phyloP scores from a whole-genome alignment of 2,329 filamentous ascomycete genomes.

The Aspergillus calidoustus region DNA sequence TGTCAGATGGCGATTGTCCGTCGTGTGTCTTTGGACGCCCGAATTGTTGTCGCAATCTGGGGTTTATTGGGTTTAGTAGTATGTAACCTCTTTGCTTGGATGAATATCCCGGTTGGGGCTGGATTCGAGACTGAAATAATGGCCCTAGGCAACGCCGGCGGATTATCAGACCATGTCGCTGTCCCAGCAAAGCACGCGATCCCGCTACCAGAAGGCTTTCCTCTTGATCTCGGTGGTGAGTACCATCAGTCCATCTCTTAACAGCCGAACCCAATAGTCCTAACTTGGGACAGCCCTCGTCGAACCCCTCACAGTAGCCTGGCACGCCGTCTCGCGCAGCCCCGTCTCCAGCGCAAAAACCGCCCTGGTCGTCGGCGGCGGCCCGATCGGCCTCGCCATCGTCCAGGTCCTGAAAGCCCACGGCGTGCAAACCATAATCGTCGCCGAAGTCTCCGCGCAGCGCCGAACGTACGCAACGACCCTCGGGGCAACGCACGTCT shows the following conservation, averaged over 20 bases:
- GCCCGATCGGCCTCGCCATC: conserved; percentile 65
- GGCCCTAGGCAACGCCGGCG: conserved; percentile 30
- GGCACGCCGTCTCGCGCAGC: conserved; percentile 62
- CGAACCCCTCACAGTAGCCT: conserved; percentile 66
- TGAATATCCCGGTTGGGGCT: no score
- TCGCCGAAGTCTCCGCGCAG: conserved; percentile 59
- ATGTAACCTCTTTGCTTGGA: background rate
- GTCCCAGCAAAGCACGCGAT: conserved; percentile 28
- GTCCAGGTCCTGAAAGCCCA: conserved; percentile 61
- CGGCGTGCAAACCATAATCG: conserved; percentile 59
- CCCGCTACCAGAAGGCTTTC: conserved; percentile 28
- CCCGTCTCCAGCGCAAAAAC: conserved; percentile 51
- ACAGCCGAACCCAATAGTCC: background rate
- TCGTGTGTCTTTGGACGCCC: conserved; percentile 58
- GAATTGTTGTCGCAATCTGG: conserved; percentile 64
- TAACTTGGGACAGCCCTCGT: conserved; percentile 55
- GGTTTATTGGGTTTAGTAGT: conserved; percentile 57
- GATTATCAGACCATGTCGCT: conserved; percentile 34
- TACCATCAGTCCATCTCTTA: background rate
- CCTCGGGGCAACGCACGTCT: conserved; percentile 60
- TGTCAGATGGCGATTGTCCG: conserved; percentile 61
- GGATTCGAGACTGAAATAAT: no score
- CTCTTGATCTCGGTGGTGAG: conserved; percentile 31
- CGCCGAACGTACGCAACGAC: conserved; percentile 58
- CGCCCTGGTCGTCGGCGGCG: conserved; percentile 63